Evolutionary conservation across 2,329 filamentous ascomycete species (phyloP).

Genomic region (Cercospora berteroae): DNA sequence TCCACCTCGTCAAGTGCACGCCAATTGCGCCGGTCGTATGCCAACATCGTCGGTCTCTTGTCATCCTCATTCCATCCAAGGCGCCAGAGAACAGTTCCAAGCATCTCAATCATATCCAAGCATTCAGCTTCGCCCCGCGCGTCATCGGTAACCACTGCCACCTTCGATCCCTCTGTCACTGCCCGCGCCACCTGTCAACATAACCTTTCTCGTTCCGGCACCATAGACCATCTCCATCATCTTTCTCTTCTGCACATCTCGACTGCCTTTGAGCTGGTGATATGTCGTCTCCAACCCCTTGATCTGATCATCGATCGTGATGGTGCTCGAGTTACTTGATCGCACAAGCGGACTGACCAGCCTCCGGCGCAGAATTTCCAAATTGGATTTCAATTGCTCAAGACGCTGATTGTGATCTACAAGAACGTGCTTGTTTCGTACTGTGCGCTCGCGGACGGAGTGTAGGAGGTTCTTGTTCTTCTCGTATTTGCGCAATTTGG

Average conservation of each 20-base stretch:
- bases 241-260: conserved; percentile 62
- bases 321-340: conserved; percentile 63
- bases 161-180: conserved; percentile 20
- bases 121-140: not conserved
- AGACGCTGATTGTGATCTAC: conserved; percentile 84
- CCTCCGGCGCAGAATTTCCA: conserved; percentile 80
- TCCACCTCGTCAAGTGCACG: not conserved
- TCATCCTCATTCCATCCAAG: not conserved
- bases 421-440: conserved; percentile 82
- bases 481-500: conserved; percentile 82
- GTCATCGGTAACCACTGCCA: conserved; percentile 16
- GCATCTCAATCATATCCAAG: not conserved
- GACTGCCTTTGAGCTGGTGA: conserved; percentile 69
- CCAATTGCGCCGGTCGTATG: not conserved
- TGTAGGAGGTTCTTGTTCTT: conserved; percentile 79
- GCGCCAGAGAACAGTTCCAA: not conserved
- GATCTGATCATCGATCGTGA: conserved; percentile 83
- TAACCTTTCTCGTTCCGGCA: conserved; percentile 28
- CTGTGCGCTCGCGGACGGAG: conserved; percentile 76
- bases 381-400: conserved; percentile 76
- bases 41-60: not conserved
- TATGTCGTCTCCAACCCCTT: conserved; percentile 76
- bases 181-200: conserved; percentile 16
- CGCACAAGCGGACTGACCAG: conserved; percentile 81
- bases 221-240: conserved; percentile 39